A percentile compares a stretch with the other conserved stretches of the same genome.
Evolutionary conservation across 2,329 filamentous ascomycete genomes (phyloP).

Genomic region (Epichloe elymi): DNA sequence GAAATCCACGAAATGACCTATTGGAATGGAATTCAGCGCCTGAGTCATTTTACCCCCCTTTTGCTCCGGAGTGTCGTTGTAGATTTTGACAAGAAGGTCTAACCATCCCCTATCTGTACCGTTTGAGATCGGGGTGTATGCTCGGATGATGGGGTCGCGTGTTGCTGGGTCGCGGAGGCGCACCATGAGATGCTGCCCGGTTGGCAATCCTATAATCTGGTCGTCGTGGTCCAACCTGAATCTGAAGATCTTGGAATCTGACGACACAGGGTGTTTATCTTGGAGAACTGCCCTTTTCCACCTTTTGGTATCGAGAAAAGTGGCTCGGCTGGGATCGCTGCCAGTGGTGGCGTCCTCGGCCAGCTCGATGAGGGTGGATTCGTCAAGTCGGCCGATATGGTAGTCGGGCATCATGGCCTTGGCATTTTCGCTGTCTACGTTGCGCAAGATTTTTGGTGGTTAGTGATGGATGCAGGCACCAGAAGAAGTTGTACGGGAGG

Average conservation of each 20-base stretch:
- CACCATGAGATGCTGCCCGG: constrained; percentile 80
- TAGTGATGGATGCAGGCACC: no score
- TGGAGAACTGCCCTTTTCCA: constrained; percentile 65
- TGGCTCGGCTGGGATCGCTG: constrained; percentile 30
- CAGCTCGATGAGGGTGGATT: constrained; percentile 40
- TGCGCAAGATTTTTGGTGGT: background rate
- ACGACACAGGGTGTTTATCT: constrained; percentile 56
- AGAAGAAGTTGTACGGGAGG: background rate
- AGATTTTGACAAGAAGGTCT: constrained; percentile 73
- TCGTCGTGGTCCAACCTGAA: constrained; percentile 61
- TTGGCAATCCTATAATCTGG: constrained; percentile 63
- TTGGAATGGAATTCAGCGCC: constrained; percentile 58
- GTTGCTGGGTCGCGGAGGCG: constrained; percentile 61
- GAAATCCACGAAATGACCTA: constrained; percentile 66
- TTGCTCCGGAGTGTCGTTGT: constrained; percentile 44
- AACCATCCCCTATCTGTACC: constrained; percentile 46
- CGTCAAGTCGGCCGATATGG: constrained; percentile 67
- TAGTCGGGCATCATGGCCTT: constrained; percentile 81
- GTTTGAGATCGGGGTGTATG: constrained; percentile 75
- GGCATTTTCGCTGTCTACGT: constrained; percentile 76
- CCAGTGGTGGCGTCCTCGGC: constrained; percentile 25
- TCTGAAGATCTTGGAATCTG: constrained; percentile 69
- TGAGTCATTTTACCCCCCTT: constrained; percentile 71
- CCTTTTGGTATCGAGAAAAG: constrained; percentile 56
- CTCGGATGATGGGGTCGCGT: constrained; percentile 62